Percentiles rank a stretch among this genome's conserved stretches.
Conservation (phyloP, 441 rosid genomes). For the Jatropha podagrica region DNA sequence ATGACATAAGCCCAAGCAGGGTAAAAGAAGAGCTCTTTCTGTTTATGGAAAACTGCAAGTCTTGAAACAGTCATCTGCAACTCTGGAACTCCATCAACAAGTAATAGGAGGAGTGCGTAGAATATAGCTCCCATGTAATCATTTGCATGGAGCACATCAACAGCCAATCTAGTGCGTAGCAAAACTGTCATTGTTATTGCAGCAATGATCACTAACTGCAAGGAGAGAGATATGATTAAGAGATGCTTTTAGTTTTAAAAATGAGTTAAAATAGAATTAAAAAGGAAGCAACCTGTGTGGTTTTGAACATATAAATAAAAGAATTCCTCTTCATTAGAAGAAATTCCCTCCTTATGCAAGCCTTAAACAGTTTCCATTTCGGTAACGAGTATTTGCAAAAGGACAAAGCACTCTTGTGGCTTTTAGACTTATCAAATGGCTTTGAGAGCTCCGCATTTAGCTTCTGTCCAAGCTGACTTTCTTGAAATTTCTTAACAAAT, state of each 20-base stretch:
- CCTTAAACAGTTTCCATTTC: slow-evolving; percentile 49
- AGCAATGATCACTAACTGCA: slow-evolving; percentile 55
- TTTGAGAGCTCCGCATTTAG: slow-evolving; percentile 37
- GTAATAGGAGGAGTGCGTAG: slow-evolving; percentile 36
- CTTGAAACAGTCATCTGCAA: slow-evolving; percentile 41
- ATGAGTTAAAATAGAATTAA: neutral
- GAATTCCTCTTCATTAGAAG: slow-evolving; percentile 57
- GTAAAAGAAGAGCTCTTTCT: slow-evolving; percentile 45
- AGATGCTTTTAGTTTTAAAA: neutral
- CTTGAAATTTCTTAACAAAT: slow-evolving; percentile 35
- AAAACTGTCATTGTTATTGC: slow-evolving; percentile 46
- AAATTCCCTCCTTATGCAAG: slow-evolving; percentile 45
- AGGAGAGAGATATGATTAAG: neutral
- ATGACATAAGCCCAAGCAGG: slow-evolving; percentile 61
- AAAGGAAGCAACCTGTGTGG: slow-evolving; percentile 35
- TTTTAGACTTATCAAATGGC: slow-evolving; percentile 32
- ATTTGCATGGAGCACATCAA: slow-evolving; percentile 40
- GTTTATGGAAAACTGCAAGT: slow-evolving; percentile 47
- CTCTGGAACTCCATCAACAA: slow-evolving; percentile 46
- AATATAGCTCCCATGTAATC: slow-evolving; percentile 49
- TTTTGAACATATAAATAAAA: slow-evolving; percentile 45
- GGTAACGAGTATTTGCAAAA: slow-evolving; percentile 37
- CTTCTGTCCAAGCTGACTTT: slow-evolving; percentile 31
- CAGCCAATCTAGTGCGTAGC: slow-evolving; percentile 37
- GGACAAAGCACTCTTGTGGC: slow-evolving; percentile 33